These are phyloP conservation scores for Fusarium agapanthi DNA, from an alignment of 2,329 filamentous ascomycete genomes.

Conservation along the genomic window DNA sequence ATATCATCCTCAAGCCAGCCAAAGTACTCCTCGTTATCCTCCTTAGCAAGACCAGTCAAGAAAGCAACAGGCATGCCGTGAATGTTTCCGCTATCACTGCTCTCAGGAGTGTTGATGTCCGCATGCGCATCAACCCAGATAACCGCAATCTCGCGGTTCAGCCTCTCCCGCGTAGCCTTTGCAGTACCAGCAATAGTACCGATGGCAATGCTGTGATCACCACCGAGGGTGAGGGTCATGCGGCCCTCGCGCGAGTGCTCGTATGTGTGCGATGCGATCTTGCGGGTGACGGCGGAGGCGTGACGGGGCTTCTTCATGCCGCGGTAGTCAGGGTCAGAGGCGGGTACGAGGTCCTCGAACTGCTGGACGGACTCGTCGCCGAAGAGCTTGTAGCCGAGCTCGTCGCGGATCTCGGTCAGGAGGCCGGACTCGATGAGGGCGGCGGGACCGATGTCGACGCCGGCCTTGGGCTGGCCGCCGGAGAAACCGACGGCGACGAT, in stretches of 20 bases:
- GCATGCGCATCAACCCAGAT: constrained; percentile 99
- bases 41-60: constrained; percentile 82
- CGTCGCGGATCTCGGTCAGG: constrained; percentile 80
- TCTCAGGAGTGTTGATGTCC: constrained; percentile 97
- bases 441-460: constrained; percentile 89
- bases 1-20: constrained; percentile 86
- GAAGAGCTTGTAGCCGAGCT: constrained; percentile 88
- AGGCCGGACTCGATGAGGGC: constrained; percentile 91
- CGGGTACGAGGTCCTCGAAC: constrained; percentile 79
- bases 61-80: constrained; percentile 98
- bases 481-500: constrained; percentile 96
- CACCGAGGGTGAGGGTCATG: constrained; percentile 90
- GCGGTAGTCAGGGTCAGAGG: constrained; percentile 79
- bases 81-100: constrained; percentile 88
- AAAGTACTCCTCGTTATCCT: constrained; percentile 81
- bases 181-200: constrained; percentile 90
- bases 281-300: constrained; percentile 84
- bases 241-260: constrained; percentile 82
- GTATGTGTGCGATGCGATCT: constrained; percentile 87
- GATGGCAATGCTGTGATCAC: constrained; percentile 96
- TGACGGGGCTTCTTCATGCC: constrained; percentile 93
- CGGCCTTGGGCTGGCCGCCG: constrained; percentile 88
- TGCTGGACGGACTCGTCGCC: constrained; percentile 84
- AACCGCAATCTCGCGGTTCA: constrained; percentile 85
- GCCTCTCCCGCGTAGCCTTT: constrained; percentile 83